Evolutionary conservation across 2,329 filamentous ascomycete species (phyloP), one percentile per base, ranked within the genome.

Genomic region (Ophiocordyceps polyrhachis-furcata): DNA sequence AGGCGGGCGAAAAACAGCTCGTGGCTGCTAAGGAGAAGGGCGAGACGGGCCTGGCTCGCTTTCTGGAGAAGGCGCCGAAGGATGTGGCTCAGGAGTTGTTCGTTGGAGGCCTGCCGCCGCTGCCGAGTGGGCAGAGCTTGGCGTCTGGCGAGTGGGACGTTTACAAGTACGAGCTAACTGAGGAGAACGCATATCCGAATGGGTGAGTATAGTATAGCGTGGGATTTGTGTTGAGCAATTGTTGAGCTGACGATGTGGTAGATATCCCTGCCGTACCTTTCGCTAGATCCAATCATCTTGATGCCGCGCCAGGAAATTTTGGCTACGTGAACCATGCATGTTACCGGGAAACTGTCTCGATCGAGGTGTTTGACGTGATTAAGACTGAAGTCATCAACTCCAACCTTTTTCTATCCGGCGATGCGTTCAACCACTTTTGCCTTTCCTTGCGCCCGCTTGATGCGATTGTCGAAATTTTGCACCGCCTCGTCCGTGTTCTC

Each of bases 401-500:
- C 25, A 12, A 3, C 17, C 9, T 15, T 3, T 15, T 9, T 23
- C 44, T 49, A 54, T 0, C 67, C 67, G 1, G 71, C 55, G 51
- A 84, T 77, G 48, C 79, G 79, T 60, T 91, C 82, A 41, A 96
- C 78, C 42, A 98, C 73, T 62, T 89, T 93, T 1, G 76, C 74
- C 59, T 94, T 95, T 3, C 82, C 82, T 52, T 78, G 74, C 4
- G 87, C 89, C 50, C 84, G 75, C 63, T 88, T 91, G 37, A 93
- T 58, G 13, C 88, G 72, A 58, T 95, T 85, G 55, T 98, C 91
- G 55, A 93, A 88, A 55, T 95, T 88, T 43, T 82, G 81, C 20
- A 98, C 87, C 0, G 81, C 80, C 42, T 93, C 85, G 57, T 96
- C 89, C 5, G 76, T 81, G 57, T 98, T 98, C 47, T 80, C 71